phyloP scores from a whole-genome alignment of 768 basidiomycete genomes.

The Suillus placidus region DNA sequence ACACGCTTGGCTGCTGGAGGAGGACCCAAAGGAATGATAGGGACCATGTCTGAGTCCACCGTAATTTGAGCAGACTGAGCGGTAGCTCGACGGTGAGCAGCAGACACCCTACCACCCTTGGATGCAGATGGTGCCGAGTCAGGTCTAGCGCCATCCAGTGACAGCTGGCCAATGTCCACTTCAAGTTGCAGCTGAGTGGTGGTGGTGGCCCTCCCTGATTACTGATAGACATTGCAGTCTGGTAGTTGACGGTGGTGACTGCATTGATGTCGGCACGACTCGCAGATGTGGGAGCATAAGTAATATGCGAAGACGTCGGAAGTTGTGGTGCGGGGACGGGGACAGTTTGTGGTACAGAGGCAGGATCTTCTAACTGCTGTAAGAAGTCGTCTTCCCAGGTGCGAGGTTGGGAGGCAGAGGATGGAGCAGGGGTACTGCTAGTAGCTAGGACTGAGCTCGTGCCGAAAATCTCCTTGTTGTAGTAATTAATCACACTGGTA shows the following conservation, averaged over 20 bases:
- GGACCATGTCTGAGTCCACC: neutral
- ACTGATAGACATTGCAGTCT: neutral
- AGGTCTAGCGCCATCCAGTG: neutral
- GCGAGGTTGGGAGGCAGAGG: neutral
- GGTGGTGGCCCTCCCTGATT: neutral
- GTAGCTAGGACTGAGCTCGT: neutral
- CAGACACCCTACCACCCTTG: neutral
- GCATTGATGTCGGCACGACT: neutral
- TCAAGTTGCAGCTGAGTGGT: neutral
- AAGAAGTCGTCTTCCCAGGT: constrained; percentile 7
- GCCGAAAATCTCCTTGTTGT: neutral
- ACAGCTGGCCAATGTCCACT: neutral
- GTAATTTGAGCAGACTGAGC: neutral
- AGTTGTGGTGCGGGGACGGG: neutral
- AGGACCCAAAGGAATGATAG: neutral
- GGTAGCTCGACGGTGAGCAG: neutral
- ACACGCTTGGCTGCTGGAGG: neutral
- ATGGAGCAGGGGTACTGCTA: neutral
- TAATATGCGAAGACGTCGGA: neutral
- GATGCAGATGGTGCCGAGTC: neutral
- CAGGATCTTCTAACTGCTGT: neutral
- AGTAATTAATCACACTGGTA: neutral
- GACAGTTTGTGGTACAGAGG: neutral
- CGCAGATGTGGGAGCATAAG: neutral
- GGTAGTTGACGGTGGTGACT: neutral